These are phyloP conservation scores for Carex arenaria DNA, from an alignment of 202 grass and related monocot genomes.

Conservation along the genomic window DNA sequence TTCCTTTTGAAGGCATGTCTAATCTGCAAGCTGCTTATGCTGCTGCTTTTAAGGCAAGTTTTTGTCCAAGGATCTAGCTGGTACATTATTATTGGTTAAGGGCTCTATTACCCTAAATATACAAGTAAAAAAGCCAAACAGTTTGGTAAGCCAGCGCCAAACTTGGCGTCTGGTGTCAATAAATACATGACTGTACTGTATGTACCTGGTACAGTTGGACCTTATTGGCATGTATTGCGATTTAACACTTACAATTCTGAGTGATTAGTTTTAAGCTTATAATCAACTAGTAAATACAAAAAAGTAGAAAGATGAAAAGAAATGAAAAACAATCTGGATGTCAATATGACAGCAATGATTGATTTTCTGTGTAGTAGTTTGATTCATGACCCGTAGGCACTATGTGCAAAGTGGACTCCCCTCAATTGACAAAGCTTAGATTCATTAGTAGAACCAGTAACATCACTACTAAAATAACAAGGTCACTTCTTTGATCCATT, in stretches of 20 bases:
- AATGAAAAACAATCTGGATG: background rate
- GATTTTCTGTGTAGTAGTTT: background rate
- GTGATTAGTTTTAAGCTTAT: background rate
- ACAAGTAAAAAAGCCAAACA: background rate
- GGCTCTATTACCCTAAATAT: background rate
- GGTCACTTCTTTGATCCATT: background rate
- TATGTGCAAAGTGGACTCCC: background rate
- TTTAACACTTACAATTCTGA: background rate
- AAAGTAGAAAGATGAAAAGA: background rate
- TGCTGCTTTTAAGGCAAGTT: conserved; percentile 94
- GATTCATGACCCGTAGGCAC: background rate
- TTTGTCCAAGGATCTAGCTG: background rate
- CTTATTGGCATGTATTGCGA: background rate
- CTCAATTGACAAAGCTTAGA: background rate
- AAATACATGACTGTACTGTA: background rate
- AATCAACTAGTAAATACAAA: background rate
- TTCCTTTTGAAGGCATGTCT: conserved; percentile 99
- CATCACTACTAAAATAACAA: background rate
- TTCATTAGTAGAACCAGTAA: background rate
- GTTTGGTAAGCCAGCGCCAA: background rate
- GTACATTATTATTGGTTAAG: background rate
- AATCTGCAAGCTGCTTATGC: conserved; percentile 98
- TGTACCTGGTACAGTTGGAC: background rate
- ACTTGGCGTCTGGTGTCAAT: background rate
- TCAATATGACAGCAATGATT: background rate